Percentiles rank a stretch among this genome's conserved stretches.
Evolutionary conservation across 1,139 yeast species (phyloP).

Genomic region (Candida labiduridarum): DNA sequence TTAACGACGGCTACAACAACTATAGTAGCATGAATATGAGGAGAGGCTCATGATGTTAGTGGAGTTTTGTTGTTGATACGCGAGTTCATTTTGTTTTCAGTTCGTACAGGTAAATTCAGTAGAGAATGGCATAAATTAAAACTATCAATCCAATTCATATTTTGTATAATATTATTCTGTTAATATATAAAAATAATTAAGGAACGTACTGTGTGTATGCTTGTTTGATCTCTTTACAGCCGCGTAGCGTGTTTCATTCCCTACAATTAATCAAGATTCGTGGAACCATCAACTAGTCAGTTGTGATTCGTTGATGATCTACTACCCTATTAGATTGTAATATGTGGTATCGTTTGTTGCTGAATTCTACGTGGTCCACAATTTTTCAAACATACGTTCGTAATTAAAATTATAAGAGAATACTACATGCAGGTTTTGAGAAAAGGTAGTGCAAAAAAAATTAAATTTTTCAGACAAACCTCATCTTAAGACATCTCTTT

Average conservation of each 20-base stretch:
- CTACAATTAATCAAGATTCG: too few species aligned
- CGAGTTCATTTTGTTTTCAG: not conserved
- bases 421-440: not conserved
- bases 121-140: not conserved
- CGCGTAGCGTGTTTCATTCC: too few species aligned
- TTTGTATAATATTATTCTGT: constrained; percentile 4
- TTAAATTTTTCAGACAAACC: not conserved
- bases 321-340: not conserved
- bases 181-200: constrained; percentile 2
- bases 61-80: not conserved
- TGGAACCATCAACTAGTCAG: too few species aligned
- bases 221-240: too few species aligned
- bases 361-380: not conserved
- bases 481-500: constrained; percentile 1
- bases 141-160: not conserved
- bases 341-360: not conserved
- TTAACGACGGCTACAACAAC: too few species aligned
- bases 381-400: too few species aligned
- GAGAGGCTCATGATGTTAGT: not conserved
- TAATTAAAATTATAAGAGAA: not conserved
- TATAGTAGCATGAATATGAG: not conserved
- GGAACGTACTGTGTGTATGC: not conserved
- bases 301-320: too few species aligned
- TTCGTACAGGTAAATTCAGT: constrained; percentile 2
- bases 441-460: not conserved